Evolutionary conservation across 345 rosid species (phyloP).

Genomic region (Acer yangbiense): DNA sequence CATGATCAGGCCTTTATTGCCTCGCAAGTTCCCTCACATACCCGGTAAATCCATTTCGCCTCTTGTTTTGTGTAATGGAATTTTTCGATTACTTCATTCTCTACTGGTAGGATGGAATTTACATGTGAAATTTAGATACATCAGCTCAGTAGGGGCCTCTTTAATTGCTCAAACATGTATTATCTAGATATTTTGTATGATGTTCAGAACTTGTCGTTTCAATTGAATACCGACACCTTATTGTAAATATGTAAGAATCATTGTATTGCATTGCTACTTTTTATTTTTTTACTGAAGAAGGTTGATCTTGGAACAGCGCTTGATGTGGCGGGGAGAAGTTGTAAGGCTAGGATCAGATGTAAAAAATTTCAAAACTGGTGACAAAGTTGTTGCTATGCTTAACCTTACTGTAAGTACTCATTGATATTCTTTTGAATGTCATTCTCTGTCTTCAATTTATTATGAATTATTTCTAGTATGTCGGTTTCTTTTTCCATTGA

Average conservation of each 20-base stretch:
- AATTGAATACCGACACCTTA: neutral
- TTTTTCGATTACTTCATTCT: neutral
- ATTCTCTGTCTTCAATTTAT: too few relatives aligned
- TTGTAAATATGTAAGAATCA: neutral
- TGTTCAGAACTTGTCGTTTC: neutral
- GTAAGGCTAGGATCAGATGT: slow-evolving; percentile 64
- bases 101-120: too few relatives aligned
- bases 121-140: too few relatives aligned
- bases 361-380: slow-evolving; percentile 60
- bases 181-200: neutral
- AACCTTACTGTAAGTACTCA: too few relatives aligned
- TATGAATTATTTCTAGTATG: too few relatives aligned
- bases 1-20: slow-evolving; percentile 52
- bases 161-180: too few relatives aligned
- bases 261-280: neutral
- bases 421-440: too few relatives aligned
- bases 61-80: neutral
- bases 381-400: slow-evolving; percentile 73
- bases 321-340: slow-evolving; percentile 87
- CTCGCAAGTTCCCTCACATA: slow-evolving; percentile 72
- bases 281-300: slow-evolving; percentile 7
- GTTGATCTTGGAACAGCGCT: slow-evolving; percentile 47
- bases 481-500: too few relatives aligned
- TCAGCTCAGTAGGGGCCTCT: too few relatives aligned
- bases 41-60: slow-evolving; percentile 47